Evolutionary conservation across 352 stramenopile genomes (phyloP), one percentile per base, ranked within the genome.

Genomic region (Phytopythium helicoides): DNA sequence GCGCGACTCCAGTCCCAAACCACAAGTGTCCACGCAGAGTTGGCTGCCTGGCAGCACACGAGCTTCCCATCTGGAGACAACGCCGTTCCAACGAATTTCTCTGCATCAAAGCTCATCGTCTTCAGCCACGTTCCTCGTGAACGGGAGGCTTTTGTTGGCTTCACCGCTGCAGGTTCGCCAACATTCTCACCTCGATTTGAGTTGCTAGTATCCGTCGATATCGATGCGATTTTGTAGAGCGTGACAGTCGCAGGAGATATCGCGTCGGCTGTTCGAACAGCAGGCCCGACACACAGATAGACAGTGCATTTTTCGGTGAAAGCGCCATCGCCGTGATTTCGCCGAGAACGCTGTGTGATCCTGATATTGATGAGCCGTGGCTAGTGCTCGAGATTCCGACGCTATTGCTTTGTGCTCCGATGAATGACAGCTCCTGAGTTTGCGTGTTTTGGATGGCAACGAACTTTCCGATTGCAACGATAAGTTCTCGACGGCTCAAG

Each of bases 1-100:
- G 74, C 76, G 4, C 78, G 71, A n/a, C 65, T 68, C 82, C 82
- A 93, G 53, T 93, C 82, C 80, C 78, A 93, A 3, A 93, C 70
- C 1, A 85, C 62, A 3, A 93, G 60, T 39, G 66, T 81, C 81
- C 75, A 89, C 8, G 39, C 81, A 5, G 74, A 41, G 23, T 71
- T 89, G 1, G 67, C 61, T 8, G 70, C 65, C 54, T 89, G 81
- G 10, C 58, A 71, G 40, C 75, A 87, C 6, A 89, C 66, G 19
- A 91, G 65, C 38, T 85, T 88, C 0, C 82, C 80, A 46, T 91
- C 80, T 22, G 69, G 68, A 12, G 82, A 93, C 34, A 93, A 63
- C 15, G 80, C 71, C 0, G 71, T 64, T 19, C 73, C 57, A 6
- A 66, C 60, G 34, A 92, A 86, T 15, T 69, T 68, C 26, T 93